phyloP scores from a whole-genome alignment of 768 basidiomycete species.

The Collybia sp. region DNA sequence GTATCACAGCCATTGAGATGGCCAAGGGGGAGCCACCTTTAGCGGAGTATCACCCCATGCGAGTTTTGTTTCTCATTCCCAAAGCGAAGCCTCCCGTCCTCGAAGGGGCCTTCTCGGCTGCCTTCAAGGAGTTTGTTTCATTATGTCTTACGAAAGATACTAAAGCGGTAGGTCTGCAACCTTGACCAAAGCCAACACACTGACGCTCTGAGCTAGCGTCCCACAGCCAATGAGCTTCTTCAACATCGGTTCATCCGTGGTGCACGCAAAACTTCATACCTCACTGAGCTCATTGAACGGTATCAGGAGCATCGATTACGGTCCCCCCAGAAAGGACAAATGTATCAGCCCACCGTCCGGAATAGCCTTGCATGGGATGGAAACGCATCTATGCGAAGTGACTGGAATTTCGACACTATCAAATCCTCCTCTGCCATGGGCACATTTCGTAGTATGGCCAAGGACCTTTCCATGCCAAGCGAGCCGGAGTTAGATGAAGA shows the following conservation, averaged over 20 bases:
- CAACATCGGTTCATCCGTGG: slow-evolving; percentile 89
- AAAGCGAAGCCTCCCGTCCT: slow-evolving; percentile 91
- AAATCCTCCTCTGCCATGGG: slow-evolving; percentile 71
- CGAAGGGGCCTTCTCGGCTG: slow-evolving; percentile 77
- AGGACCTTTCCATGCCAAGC: slow-evolving; percentile 52
- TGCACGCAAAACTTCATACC: slow-evolving; percentile 77
- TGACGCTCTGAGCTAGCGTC: slow-evolving; percentile 53
- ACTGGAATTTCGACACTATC: slow-evolving; percentile 95
- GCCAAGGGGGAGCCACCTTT: slow-evolving; percentile 96
- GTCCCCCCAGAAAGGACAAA: slow-evolving; percentile 52
- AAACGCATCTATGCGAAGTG: slow-evolving; percentile 77
- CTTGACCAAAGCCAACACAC: slow-evolving; percentile 6
- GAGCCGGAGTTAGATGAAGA: slow-evolving; percentile 57
- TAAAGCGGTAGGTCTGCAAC: slow-evolving; percentile 44
- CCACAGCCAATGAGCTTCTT: slow-evolving; percentile 86
- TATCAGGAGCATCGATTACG: slow-evolving; percentile 72
- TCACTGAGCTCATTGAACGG: slow-evolving; percentile 86
- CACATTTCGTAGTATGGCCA: slow-evolving; percentile 68
- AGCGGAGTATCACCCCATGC: slow-evolving; percentile 98
- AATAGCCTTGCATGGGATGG: slow-evolving; percentile 64
- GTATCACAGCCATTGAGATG: slow-evolving; percentile 98
- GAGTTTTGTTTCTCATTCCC: slow-evolving; percentile 95
- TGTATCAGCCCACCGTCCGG: slow-evolving; percentile 52
- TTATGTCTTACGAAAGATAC: slow-evolving; percentile 94
- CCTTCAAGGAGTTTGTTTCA: slow-evolving; percentile 91